Evolutionary conservation across 768 basidiomycete genomes (phyloP).

Genomic region (Agaricus blazei): DNA sequence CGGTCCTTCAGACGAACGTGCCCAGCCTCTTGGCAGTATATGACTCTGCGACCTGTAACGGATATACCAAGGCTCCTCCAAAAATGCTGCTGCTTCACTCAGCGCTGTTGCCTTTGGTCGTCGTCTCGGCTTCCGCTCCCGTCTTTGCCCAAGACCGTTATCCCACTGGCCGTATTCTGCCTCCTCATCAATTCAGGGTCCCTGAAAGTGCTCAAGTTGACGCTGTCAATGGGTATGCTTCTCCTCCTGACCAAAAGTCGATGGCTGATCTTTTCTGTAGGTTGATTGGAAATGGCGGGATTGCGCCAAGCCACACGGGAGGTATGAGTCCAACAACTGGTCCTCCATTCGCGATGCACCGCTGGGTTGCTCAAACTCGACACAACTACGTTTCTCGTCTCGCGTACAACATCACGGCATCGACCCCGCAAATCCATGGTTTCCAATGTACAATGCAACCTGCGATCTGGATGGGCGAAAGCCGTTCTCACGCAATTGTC

Average conservation of each 20-base stretch:
- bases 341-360: slow-evolving; percentile 80
- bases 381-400: slow-evolving; percentile 69
- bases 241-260: too few relatives aligned
- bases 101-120: background rate
- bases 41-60: background rate
- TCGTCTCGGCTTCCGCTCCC: background rate
- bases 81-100: background rate
- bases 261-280: slow-evolving; percentile 12
- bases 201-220: slow-evolving; percentile 4
- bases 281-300: slow-evolving; percentile 69
- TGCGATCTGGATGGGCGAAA: slow-evolving; percentile 88
- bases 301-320: slow-evolving; percentile 62
- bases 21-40: background rate
- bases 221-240: slow-evolving; percentile 2
- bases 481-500: slow-evolving; percentile 53
- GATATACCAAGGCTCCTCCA: background rate
- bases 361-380: slow-evolving; percentile 79
- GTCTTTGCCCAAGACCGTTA: slow-evolving; percentile 2
- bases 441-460: slow-evolving; percentile 80
- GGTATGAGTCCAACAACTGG: slow-evolving; percentile 74
- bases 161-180: slow-evolving; percentile 6
- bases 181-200: slow-evolving; percentile 5
- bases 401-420: slow-evolving; percentile 46
- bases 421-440: slow-evolving; percentile 45
- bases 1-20: too few relatives aligned